These are phyloP conservation scores for Cercospora berteroae DNA, from an alignment of 2,329 filamentous ascomycete genomes.

Conservation along the genomic window DNA sequence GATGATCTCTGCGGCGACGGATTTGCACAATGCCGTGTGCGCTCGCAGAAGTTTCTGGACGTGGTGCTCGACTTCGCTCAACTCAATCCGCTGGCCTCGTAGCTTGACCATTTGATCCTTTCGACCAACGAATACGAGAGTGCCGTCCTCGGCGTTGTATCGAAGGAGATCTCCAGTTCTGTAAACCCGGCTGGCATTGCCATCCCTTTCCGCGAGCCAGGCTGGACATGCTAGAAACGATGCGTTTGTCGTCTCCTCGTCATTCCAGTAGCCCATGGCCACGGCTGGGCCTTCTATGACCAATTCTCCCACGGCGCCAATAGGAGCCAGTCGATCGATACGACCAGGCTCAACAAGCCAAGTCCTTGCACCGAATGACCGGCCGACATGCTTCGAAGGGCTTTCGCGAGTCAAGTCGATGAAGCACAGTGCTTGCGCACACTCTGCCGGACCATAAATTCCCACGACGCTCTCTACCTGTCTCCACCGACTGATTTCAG, in stretches of 20 bases:
- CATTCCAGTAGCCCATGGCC: slow-evolving; percentile 15
- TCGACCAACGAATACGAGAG: slow-evolving; percentile 53
- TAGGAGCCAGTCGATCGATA: slow-evolving; percentile 35
- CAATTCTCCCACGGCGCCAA: slow-evolving; percentile 14
- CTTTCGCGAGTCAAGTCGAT: slow-evolving; percentile 1
- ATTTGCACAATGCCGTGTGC: not conserved
- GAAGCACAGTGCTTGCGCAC: slow-evolving; percentile 13
- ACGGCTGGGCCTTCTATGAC: slow-evolving; percentile 12
- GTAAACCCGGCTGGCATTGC: not conserved
- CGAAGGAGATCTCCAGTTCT: slow-evolving; percentile 58
- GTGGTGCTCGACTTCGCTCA: slow-evolving; percentile 63
- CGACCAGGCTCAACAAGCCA: slow-evolving; percentile 18
- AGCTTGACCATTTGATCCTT: slow-evolving; percentile 78
- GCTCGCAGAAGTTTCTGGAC: slow-evolving; percentile 2
- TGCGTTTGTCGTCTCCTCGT: slow-evolving; percentile 9
- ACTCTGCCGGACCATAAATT: slow-evolving; percentile 47
- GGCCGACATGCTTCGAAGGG: slow-evolving; percentile 8
- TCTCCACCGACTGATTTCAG: slow-evolving; percentile 41
- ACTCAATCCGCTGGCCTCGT: slow-evolving; percentile 72
- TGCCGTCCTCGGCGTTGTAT: slow-evolving; percentile 52
- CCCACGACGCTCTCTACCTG: slow-evolving; percentile 43
- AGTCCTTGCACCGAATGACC: slow-evolving; percentile 1
- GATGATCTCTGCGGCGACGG: slow-evolving; percentile 8
- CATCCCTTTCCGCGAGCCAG: slow-evolving; percentile 39
- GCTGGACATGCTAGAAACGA: not conserved